A percentile compares a stretch with the other conserved stretches of the same genome.
Evolutionary conservation across 140 eudicot genomes (phyloP).

Genomic region (Oenanthe javanica): DNA sequence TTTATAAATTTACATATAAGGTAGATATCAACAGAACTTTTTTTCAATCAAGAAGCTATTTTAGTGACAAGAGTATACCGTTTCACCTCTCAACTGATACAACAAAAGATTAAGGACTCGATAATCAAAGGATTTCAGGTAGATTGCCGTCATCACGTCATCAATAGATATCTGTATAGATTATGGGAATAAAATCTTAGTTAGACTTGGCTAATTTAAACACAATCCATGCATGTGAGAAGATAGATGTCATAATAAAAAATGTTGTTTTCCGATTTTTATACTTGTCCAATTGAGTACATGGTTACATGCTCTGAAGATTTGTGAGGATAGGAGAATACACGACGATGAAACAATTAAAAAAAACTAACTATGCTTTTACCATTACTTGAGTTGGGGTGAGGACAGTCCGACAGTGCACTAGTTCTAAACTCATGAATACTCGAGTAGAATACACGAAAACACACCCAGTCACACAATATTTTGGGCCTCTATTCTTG

Average conservation of each 20-base stretch:
- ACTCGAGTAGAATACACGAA: background rate
- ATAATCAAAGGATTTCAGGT: conserved; percentile 87
- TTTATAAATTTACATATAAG: background rate
- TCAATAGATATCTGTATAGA: conserved; percentile 51
- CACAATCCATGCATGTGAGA: background rate
- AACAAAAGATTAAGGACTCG: conserved; percentile 84
- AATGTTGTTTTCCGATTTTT: background rate
- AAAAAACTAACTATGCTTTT: background rate
- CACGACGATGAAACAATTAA: background rate
- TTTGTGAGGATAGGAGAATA: background rate
- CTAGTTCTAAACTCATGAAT: background rate
- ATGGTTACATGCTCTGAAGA: background rate
- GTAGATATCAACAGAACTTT: background rate
- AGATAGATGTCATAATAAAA: background rate
- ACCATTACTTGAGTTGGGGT: background rate
- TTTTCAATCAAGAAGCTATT: background rate
- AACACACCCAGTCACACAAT: background rate
- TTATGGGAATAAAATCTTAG: conserved; percentile 12
- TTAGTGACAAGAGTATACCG: conserved; percentile 35
- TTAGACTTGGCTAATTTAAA: background rate
- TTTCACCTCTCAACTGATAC: conserved; percentile 68
- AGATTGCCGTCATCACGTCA: conserved; percentile 75
- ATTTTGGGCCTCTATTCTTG: background rate
- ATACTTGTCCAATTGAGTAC: background rate
- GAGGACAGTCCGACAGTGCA: background rate